phyloP scores from a whole-genome alignment of 2,329 filamentous ascomycete species.

The Phoma sp. region DNA sequence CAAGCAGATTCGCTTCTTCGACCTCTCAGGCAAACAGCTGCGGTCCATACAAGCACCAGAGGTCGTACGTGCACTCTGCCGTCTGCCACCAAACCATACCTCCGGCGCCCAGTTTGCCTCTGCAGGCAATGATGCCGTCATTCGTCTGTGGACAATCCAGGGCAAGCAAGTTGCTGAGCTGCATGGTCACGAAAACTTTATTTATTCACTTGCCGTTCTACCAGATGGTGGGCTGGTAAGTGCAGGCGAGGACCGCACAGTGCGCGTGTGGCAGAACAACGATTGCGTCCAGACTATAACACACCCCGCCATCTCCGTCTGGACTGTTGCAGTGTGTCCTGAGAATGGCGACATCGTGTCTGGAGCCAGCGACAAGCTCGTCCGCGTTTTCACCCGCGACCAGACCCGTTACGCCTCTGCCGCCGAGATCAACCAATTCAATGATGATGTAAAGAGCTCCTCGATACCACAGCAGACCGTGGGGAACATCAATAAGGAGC shows the following conservation, averaged over 20 bases:
- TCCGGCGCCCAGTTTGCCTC: slow-evolving; percentile 93
- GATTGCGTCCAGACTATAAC: slow-evolving; percentile 95
- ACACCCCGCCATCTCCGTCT: slow-evolving; percentile 95
- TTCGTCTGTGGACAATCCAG: slow-evolving; percentile 84
- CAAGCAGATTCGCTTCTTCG: slow-evolving; percentile 84
- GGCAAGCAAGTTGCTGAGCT: slow-evolving; percentile 79
- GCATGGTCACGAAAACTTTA: slow-evolving; percentile 90
- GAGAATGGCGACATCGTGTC: slow-evolving; percentile 92
- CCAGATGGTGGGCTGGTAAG: slow-evolving; percentile 89
- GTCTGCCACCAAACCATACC: slow-evolving; percentile 74
- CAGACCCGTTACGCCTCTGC: slow-evolving; percentile 71
- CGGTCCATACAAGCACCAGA: slow-evolving; percentile 72
- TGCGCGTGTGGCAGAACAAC: slow-evolving; percentile 82
- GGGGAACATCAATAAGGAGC: slow-evolving; percentile 81
- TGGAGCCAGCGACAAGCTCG: slow-evolving; percentile 85
- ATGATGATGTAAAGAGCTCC: slow-evolving; percentile 80
- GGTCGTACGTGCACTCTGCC: slow-evolving; percentile 87
- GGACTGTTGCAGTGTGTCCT: slow-evolving; percentile 82
- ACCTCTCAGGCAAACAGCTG: slow-evolving; percentile 67
- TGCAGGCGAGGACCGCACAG: slow-evolving; percentile 91
- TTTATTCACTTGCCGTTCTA: slow-evolving; percentile 80
- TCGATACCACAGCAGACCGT: slow-evolving; percentile 88
- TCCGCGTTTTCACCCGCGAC: slow-evolving; percentile 81
- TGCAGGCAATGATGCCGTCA: slow-evolving; percentile 88
- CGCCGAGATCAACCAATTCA: slow-evolving; percentile 73